Conservation (phyloP, 768 basidiomycete genomes). For the Pluteus cervinus region DNA sequence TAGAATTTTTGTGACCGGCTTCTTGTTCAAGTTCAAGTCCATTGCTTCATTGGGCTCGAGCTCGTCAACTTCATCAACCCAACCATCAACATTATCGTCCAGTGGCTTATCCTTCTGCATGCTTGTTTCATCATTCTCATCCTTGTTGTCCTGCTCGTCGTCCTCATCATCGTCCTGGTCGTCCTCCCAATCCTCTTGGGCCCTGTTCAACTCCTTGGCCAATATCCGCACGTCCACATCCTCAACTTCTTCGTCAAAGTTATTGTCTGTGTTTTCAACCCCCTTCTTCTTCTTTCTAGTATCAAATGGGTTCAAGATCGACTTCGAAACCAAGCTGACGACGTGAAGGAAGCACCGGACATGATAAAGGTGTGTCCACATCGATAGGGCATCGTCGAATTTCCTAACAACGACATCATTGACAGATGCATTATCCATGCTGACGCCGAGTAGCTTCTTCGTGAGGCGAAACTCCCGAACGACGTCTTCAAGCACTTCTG, state of each 20-base stretch:
- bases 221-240: too few relatives aligned
- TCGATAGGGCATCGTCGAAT: neutral
- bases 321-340: neutral
- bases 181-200: constrained; percentile 10
- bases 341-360: constrained; percentile 1
- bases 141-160: constrained; percentile 2
- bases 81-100: neutral
- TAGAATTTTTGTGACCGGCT: constrained; percentile 11
- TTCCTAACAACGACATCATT: neutral
- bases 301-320: neutral
- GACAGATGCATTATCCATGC: neutral
- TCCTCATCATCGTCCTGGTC: constrained; percentile 11
- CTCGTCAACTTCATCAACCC: neutral
- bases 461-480: neutral
- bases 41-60: neutral
- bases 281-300: constrained; percentile 9
- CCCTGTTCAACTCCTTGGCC: too few relatives aligned
- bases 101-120: too few relatives aligned
- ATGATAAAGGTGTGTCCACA: neutral
- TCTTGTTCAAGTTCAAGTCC: constrained; percentile 4
- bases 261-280: constrained; percentile 3
- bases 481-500: neutral
- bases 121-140: constrained; percentile 9
- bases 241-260: constrained; percentile 5
- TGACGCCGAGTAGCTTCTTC: neutral